Evolutionary conservation across 176 grass and related monocot genomes (phyloP).

Genomic region (Saccharum officinarum): DNA sequence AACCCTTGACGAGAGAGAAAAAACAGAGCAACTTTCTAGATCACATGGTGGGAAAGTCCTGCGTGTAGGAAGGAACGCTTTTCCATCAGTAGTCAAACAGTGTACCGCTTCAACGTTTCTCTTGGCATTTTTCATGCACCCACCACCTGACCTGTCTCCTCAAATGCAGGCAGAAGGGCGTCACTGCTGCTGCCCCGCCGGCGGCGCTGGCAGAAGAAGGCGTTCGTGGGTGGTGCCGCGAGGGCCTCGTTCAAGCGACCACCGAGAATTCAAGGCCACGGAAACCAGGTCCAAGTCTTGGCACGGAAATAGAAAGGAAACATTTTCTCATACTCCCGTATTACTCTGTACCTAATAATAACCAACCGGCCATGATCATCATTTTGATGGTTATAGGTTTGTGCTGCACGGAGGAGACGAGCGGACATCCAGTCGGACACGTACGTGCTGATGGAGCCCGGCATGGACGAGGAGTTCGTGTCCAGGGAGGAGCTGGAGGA

Average conservation of each 20-base stretch:
- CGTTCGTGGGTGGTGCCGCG: not conserved
- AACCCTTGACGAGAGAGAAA: not conserved
- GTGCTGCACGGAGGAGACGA: constrained; percentile 49
- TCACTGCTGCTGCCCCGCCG: not conserved
- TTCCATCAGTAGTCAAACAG: constrained; percentile 28
- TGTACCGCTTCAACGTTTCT: not conserved
- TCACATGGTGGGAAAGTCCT: not conserved
- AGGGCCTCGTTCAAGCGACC: not conserved
- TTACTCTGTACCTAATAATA: not conserved
- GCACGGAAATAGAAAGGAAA: not conserved
- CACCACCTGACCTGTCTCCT: not conserved
- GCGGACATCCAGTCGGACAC: constrained; percentile 69
- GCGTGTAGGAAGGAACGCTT: not conserved
- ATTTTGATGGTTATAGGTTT: constrained; percentile 31
- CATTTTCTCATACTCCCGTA: not conserved
- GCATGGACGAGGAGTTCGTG: constrained; percentile 60
- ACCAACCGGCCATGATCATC: not conserved
- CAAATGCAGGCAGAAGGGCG: constrained; percentile 10
- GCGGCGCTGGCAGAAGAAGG: not conserved
- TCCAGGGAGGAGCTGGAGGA: constrained; percentile 72
- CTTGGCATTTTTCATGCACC: not conserved
- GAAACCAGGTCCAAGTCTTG: constrained; percentile 28
- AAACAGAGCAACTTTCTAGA: not conserved
- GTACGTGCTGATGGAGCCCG: constrained; percentile 79
- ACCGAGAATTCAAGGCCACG: not conserved